These are phyloP conservation scores for Chlamydomonas sphaeroides DNA, from an alignment of 139 green algal species.

Conservation along the genomic window DNA sequence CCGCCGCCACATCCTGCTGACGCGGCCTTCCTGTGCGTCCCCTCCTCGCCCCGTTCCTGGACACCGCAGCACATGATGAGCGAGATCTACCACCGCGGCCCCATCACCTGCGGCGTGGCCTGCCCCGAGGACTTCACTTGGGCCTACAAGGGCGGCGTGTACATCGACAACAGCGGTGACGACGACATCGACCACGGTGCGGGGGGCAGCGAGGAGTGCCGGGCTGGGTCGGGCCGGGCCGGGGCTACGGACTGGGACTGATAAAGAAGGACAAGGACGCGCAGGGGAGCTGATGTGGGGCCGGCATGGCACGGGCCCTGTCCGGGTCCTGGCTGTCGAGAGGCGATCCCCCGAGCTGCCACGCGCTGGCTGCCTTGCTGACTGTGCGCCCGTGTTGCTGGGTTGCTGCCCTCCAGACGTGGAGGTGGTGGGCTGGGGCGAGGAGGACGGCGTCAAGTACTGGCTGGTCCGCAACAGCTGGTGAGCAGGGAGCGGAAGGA, in stretches of 20 bases:
- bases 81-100: slow-evolving; percentile 61
- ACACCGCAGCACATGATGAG: slow-evolving; percentile 60
- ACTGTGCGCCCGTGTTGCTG: too few relatives aligned
- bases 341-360: too few relatives aligned
- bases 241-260: too few relatives aligned
- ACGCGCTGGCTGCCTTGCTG: too few relatives aligned
- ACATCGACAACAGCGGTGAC: slow-evolving; percentile 50
- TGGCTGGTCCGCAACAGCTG: slow-evolving; percentile 64
- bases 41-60: too few relatives aligned
- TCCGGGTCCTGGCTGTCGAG: too few relatives aligned
- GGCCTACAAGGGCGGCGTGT: slow-evolving; percentile 51
- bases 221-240: too few relatives aligned
- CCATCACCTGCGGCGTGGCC: slow-evolving; percentile 62
- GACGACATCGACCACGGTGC: slow-evolving; percentile 53
- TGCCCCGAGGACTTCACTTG: slow-evolving; percentile 60
- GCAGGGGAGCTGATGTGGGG: too few relatives aligned
- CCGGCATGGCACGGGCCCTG: too few relatives aligned
- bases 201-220: not conserved
- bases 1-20: too few relatives aligned
- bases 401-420: slow-evolving; percentile 36
- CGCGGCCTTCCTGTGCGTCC: too few relatives aligned
- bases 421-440: slow-evolving; percentile 72
- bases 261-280: too few relatives aligned
- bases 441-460: slow-evolving; percentile 60
- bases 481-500: slow-evolving; percentile 5